Percentiles rank a stretch among this genome's conserved stretches.
phyloP scores from a whole-genome alignment of 352 stramenopile genomes.

The Phytophthora pisi region DNA sequence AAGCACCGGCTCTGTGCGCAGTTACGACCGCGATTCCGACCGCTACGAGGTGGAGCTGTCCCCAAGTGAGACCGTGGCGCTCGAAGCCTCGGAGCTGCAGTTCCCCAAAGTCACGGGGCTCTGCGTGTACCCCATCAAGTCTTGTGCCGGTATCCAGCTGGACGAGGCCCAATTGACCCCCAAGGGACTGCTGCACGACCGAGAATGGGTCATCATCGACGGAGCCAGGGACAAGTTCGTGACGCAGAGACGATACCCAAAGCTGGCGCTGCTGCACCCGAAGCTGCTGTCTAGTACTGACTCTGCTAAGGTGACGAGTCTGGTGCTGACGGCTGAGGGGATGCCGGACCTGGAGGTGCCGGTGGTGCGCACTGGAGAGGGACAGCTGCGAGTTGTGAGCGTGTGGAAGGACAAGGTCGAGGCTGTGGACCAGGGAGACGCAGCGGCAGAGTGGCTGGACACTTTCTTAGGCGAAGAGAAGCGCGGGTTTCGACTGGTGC shows the following conservation, averaged over 20 bases:
- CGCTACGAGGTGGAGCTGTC: constrained; percentile 44
- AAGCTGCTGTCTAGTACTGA: constrained; percentile 57
- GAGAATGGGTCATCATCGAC: constrained; percentile 82
- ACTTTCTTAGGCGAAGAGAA: constrained; percentile 51
- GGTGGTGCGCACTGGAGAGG: constrained; percentile 42
- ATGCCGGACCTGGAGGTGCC: constrained; percentile 70
- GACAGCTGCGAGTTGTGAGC: constrained; percentile 41
- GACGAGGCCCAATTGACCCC: constrained; percentile 49
- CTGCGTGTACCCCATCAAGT: constrained; percentile 87
- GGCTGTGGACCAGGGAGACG: constrained; percentile 68
- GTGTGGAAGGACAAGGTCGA: constrained; percentile 69
- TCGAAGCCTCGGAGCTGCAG: constrained; percentile 34
- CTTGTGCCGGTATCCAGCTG: constrained; percentile 68
- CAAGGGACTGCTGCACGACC: constrained; percentile 71
- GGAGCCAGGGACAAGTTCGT: constrained; percentile 65
- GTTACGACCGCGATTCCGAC: constrained; percentile 30
- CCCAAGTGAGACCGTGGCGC: constrained; percentile 12
- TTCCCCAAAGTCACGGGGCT: constrained; percentile 50
- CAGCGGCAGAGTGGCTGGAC: constrained; percentile 66
- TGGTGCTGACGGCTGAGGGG: constrained; percentile 65
- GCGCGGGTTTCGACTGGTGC: constrained; percentile 57
- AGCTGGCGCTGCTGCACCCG: constrained; percentile 67
- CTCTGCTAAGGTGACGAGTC: constrained; percentile 22
- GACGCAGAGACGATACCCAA: constrained; percentile 67
- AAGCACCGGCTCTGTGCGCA: constrained; percentile 22